Conservation (phyloP, 1,139 yeast genomes). For the Neolecta irregularis region DNA sequence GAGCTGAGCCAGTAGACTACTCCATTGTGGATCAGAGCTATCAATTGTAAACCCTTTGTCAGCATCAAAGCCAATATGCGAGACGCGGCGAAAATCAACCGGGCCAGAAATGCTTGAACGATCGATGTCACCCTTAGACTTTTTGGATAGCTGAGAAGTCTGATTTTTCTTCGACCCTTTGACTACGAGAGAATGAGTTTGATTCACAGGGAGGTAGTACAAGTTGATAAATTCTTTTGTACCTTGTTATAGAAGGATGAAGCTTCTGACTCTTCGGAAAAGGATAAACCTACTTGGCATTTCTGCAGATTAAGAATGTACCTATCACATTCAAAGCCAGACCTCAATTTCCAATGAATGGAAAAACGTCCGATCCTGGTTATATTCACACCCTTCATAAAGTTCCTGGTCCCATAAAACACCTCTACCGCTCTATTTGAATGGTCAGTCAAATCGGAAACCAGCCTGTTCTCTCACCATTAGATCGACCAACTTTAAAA, state of each 20-base stretch:
- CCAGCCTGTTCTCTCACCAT: constrained; percentile 14
- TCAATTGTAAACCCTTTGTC: constrained; percentile 9
- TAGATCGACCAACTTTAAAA: constrained; percentile 75
- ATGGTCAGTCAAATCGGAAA: too few relatives aligned
- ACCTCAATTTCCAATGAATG: constrained; percentile 86
- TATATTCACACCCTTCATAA: constrained; percentile 71
- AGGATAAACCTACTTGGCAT: constrained; percentile 72
- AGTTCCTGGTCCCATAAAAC: constrained; percentile 95
- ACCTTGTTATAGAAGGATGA: constrained; percentile 66
- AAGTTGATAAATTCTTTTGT: too few relatives aligned
- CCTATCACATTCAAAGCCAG: too few relatives aligned
- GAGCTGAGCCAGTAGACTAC: constrained; percentile 55
- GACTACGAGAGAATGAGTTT: background rate
- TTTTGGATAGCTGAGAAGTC: too few relatives aligned
- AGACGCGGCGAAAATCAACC: background rate
- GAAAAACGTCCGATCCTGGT: constrained; percentile 87
- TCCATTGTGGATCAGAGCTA: constrained; percentile 58
- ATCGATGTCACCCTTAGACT: constrained; percentile 1
- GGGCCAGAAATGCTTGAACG: background rate
- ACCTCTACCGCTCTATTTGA: constrained; percentile 46
- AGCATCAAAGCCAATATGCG: constrained; percentile 8
- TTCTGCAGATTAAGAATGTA: constrained; percentile 18
- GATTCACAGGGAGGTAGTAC: constrained; percentile 21
- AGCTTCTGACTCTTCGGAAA: constrained; percentile 83
- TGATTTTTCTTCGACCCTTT: too few relatives aligned